Conservation (phyloP, 306 rosid species). For the Cucumis cinereus region DNA sequence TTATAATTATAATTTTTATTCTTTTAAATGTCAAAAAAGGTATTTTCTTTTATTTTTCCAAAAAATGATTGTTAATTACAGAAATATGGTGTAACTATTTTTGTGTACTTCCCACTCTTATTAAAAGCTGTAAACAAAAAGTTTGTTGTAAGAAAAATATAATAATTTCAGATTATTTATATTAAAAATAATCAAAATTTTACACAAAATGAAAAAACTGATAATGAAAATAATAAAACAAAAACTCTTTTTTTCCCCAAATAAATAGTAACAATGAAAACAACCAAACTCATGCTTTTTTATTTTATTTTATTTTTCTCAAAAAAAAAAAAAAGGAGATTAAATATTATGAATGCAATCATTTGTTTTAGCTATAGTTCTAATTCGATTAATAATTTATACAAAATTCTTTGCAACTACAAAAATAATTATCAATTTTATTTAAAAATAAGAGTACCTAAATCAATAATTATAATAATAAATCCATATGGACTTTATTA, state of each 20-base stretch:
- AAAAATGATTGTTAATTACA: not conserved
- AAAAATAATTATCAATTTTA: not conserved
- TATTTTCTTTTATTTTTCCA: not conserved
- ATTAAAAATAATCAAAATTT: no score
- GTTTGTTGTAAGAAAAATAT: no score
- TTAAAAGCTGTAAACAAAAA: not conserved
- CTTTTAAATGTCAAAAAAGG: no score
- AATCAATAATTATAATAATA: not conserved
- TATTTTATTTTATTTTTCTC: no score
- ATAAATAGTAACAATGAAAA: not conserved
- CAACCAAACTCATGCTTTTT: not conserved
- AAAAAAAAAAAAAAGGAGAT: not conserved
- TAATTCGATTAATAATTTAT: not conserved
- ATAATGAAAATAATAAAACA: not conserved
- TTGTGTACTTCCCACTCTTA: not conserved
- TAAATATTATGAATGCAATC: not conserved
- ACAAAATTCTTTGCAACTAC: not conserved
- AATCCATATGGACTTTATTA: no score
- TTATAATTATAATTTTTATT: no score
- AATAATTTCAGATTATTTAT: no score
- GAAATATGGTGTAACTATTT: not conserved
- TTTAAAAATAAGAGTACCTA: not conserved
- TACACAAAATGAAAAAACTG: no score
- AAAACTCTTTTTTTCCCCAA: no score
- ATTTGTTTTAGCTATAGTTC: not conserved